Evolutionary conservation across 306 rosid genomes (phyloP).

Genomic region (Malus sylvestris): DNA sequence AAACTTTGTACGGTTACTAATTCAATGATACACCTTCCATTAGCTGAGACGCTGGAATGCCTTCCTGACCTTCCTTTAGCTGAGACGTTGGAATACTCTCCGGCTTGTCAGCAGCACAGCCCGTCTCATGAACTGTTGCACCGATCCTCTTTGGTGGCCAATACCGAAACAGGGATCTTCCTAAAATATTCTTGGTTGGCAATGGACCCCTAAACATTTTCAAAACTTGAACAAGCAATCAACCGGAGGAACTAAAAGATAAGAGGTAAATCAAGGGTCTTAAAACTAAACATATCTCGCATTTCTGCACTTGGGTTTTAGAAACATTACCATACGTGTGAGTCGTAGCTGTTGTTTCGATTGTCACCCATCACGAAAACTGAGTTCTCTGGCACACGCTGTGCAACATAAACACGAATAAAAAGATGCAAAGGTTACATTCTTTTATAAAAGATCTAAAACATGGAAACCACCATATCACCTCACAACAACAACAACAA

Average conservation of each 20-base stretch:
- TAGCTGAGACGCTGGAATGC: slow-evolving; percentile 30
- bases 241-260: neutral
- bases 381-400: slow-evolving; percentile 78
- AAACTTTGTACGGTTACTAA: neutral
- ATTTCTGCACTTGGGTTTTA: neutral
- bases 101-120: slow-evolving; percentile 58
- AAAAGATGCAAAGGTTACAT: neutral
- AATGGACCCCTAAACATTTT: slow-evolving; percentile 72
- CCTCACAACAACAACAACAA: no score
- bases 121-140: slow-evolving; percentile 49
- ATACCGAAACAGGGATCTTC: slow-evolving; percentile 82
- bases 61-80: slow-evolving; percentile 22
- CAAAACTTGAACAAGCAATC: slow-evolving; percentile 12
- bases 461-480: neutral
- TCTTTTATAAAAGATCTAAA: neutral
- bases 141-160: slow-evolving; percentile 94
- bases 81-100: slow-evolving; percentile 34
- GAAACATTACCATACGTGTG: slow-evolving; percentile 79
- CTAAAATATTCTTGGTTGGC: slow-evolving; percentile 88
- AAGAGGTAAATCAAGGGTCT: neutral
- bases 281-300: neutral
- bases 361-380: slow-evolving; percentile 99
- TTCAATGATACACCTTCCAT: slow-evolving; percentile 7
- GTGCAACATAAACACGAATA: slow-evolving; percentile 18
- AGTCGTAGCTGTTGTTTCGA: slow-evolving; percentile 96